phyloP scores from a whole-genome alignment of 768 basidiomycete genomes.

The Naganishia onofrii region DNA sequence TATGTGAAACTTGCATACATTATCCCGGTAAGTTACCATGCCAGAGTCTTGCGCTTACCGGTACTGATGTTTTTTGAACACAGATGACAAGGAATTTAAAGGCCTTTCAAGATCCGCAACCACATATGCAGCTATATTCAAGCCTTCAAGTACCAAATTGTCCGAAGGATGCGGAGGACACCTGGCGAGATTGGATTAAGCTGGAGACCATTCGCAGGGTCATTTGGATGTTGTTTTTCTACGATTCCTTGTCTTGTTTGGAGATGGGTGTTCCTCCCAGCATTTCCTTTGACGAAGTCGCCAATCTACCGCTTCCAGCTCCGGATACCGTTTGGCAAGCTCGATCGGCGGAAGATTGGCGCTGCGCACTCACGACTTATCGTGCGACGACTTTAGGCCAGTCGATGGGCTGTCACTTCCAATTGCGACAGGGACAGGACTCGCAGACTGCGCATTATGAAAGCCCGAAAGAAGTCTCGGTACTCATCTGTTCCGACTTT shows the following conservation, averaged over 20 bases:
- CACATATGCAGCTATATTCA: slow-evolving; percentile 13
- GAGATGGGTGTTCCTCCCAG: slow-evolving; percentile 50
- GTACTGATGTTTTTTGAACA: neutral
- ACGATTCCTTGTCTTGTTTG: slow-evolving; percentile 52
- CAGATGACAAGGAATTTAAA: slow-evolving; percentile 20
- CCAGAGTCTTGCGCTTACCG: neutral
- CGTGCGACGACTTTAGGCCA: slow-evolving; percentile 45
- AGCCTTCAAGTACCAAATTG: neutral
- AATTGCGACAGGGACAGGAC: slow-evolving; percentile 17
- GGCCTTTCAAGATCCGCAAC: slow-evolving; percentile 10
- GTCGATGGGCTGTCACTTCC: slow-evolving; percentile 46
- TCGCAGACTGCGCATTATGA: slow-evolving; percentile 13
- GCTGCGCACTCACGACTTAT: slow-evolving; percentile 42
- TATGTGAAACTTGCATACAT: slow-evolving; percentile 23
- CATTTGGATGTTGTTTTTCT: slow-evolving; percentile 51
- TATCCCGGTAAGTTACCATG: slow-evolving; percentile 2
- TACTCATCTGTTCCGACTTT: slow-evolving; percentile 42
- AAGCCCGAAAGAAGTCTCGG: slow-evolving; percentile 4
- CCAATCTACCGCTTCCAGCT: slow-evolving; percentile 52
- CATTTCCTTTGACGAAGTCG: slow-evolving; percentile 45
- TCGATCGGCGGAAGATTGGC: slow-evolving; percentile 47
- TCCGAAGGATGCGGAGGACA: slow-evolving; percentile 36
- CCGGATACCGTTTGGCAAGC: slow-evolving; percentile 53
- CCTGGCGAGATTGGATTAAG: slow-evolving; percentile 53
- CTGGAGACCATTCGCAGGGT: slow-evolving; percentile 52